Evolutionary conservation across 805 yeast genomes (phyloP), one percentile per base, ranked within the genome.

Genomic region (Schizosaccharomyces octosporus): DNA sequence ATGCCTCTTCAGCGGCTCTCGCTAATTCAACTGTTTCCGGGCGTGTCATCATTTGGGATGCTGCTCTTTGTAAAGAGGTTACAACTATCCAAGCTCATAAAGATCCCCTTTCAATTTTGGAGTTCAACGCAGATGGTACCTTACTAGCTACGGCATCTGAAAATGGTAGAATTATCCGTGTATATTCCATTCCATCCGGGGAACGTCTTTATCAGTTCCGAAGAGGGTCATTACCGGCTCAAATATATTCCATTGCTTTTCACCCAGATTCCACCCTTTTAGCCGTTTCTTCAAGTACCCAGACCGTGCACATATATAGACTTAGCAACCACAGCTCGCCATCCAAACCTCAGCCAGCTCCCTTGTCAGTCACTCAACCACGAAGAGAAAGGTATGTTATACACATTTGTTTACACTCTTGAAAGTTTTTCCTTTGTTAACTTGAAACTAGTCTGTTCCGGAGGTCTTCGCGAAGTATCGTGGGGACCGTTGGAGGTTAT

Each of bases 81-180:
- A 85, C 86, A 63, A 83, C 86, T 0, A 79, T 90, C 3, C 86
- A 84, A 67, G 95, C 96, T 0, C 97, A 93, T 71, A 85, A 84
- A 67, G 75, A 88, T 0, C 82, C 85, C 0, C 69, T 90, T 55
- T 84, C 88, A 2, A 77, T 81, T 1, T 70, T 88, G 59, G 73
- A 84, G 1, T 69, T 93, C 19, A 85, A 87, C 60, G 75, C 76
- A 41, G 89, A 85, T 67, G 97, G 97, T 0, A 75, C 80, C 1
- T 73, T 86, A 64, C 75, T 90, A 57, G 96, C 97, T 0, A 86
- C 97, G 0, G 87, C 96, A 5, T 86, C 95, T 0, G 81, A 78
- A 43, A 86, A 87, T 68, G 98, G 98, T 1, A 93, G 97, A 0
- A 81, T 93, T 27, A 81, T 90, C 2, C 74, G 97, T 57, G 83